These are phyloP conservation scores for Collariella sp. DNA, from an alignment of 495 filamentous ascomycete species.

Conservation along the genomic window DNA sequence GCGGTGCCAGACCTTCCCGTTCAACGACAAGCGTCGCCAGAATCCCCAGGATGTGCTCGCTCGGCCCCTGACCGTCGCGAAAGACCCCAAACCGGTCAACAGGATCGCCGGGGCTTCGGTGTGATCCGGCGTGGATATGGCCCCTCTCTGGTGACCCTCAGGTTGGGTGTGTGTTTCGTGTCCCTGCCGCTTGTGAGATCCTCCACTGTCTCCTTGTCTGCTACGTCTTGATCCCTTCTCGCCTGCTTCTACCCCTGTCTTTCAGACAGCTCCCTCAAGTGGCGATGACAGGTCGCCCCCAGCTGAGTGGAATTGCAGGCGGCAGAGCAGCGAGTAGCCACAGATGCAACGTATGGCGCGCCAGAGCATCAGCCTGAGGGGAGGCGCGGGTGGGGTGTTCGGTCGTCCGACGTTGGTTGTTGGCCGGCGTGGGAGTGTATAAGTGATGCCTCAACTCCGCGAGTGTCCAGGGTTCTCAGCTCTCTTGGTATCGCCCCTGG, in stretches of 20 bases:
- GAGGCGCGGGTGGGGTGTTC: neutral
- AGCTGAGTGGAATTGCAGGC: neutral
- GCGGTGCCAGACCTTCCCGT: neutral
- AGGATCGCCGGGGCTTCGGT: neutral
- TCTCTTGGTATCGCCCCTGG: neutral
- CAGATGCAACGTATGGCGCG: neutral
- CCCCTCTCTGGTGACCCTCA: constrained; percentile 9
- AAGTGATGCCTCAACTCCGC: neutral
- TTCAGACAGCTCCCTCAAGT: neutral
- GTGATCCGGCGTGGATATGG: constrained; percentile 1
- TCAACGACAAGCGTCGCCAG: neutral
- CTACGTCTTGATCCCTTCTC: too few species aligned
- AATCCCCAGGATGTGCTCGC: neutral
- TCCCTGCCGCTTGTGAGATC: neutral
- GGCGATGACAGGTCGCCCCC: neutral
- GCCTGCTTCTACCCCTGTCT: neutral
- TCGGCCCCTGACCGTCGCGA: neutral
- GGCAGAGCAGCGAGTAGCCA: neutral
- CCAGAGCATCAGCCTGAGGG: neutral
- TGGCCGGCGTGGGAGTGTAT: neutral
- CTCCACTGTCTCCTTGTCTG: neutral
- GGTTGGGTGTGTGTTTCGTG: constrained; percentile 10
- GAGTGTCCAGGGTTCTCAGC: neutral
- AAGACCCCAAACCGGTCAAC: constrained; percentile 2
- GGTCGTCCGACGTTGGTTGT: neutral